Evolutionary conservation across 495 filamentous ascomycete species (phyloP), one percentile per base, ranked within the genome.

Genomic region (Trichocladium antarcticum): DNA sequence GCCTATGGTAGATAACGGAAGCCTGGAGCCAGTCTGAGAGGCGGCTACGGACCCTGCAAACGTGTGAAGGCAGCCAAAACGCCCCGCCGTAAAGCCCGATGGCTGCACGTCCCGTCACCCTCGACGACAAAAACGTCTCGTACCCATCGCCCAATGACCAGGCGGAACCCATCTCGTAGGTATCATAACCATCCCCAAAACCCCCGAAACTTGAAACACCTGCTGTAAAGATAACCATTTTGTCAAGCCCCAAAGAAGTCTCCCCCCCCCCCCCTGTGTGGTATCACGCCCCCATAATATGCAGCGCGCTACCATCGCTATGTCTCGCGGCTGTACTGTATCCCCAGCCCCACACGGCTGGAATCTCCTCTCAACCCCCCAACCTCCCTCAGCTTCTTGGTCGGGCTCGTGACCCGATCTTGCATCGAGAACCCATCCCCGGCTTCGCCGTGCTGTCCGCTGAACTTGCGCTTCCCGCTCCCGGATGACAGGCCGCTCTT

Each of bases 371-470:
- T 48, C 16, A 57, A 39, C 0, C 63, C 64, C 3, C 58, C 62
- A n/a, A 65, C 74, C 44, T 75, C 68, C 54, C 75, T 72, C 35
- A 75, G 61, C 69, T 77, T 84, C 68, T 85, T 85, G n/a, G 65
- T 66, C 37, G 73, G 70, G 52, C 70, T 75, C 24, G 55, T 48
- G 28, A 59, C 12, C 20, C 41, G 34, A 35, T 68, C 68, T 19
- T 58, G 62, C 28, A 57, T 39, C 35, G 57, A 39, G 12, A 44
- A 47, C 9, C 62, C 65, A 6, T 66, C 66, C 31, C 62, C 57
- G 21, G 63, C 61, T 24, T 61, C 63, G 17, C 73, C 70, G 51
- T 49, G 47, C 32, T 42, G 47, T 2, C 66, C 70, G 54, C 64
- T 73, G 45, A 72, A 73, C 61, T 79, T 81, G 40, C 81, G 74